These are phyloP conservation scores for Amphichorda felina DNA, from an alignment of 2,329 filamentous ascomycete genomes.

Conservation along the genomic window DNA sequence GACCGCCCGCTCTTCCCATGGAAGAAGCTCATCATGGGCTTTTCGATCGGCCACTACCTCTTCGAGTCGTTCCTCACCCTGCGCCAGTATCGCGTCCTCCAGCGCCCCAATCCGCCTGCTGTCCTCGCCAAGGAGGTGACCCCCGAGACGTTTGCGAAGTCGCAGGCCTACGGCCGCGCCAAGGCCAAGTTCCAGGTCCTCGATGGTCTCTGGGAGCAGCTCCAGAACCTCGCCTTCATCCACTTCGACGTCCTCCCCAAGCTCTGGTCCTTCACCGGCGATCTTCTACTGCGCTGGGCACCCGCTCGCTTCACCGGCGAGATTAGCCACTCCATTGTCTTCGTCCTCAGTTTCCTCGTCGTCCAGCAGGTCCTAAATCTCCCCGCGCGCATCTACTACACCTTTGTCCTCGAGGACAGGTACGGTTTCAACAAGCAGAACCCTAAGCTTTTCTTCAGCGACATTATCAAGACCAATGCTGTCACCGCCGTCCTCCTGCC, in stretches of 20 bases:
- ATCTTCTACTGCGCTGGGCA: slow-evolving; percentile 60
- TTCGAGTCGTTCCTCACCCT: slow-evolving; percentile 83
- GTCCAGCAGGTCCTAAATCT: slow-evolving; percentile 70
- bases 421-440: slow-evolving; percentile 99
- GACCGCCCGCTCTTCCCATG: slow-evolving; percentile 91
- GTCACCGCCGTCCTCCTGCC: slow-evolving; percentile 70
- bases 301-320: slow-evolving; percentile 77
- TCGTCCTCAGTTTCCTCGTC: slow-evolving; percentile 77
- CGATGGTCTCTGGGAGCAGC: slow-evolving; percentile 69
- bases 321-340: slow-evolving; percentile 86
- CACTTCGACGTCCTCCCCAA: slow-evolving; percentile 85
- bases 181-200: slow-evolving; percentile 86
- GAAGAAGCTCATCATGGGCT: slow-evolving; percentile 93
- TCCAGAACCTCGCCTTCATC: slow-evolving; percentile 83
- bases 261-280: slow-evolving; percentile 74
- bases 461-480: slow-evolving; percentile 84
- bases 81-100: slow-evolving; percentile 80
- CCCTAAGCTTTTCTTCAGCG: slow-evolving; percentile 71
- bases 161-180: slow-evolving; percentile 88
- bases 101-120: slow-evolving; percentile 69
- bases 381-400: slow-evolving; percentile 80
- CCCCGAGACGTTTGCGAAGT: slow-evolving; percentile 86
- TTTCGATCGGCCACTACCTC: slow-evolving; percentile 82
- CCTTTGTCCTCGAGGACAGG: slow-evolving; percentile 90
- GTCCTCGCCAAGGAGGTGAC: slow-evolving; percentile 82